Evolutionary conservation across 208 protist species (phyloP), one percentile per base, ranked within the genome.

Genomic region (Vickermania spadyakhi): DNA sequence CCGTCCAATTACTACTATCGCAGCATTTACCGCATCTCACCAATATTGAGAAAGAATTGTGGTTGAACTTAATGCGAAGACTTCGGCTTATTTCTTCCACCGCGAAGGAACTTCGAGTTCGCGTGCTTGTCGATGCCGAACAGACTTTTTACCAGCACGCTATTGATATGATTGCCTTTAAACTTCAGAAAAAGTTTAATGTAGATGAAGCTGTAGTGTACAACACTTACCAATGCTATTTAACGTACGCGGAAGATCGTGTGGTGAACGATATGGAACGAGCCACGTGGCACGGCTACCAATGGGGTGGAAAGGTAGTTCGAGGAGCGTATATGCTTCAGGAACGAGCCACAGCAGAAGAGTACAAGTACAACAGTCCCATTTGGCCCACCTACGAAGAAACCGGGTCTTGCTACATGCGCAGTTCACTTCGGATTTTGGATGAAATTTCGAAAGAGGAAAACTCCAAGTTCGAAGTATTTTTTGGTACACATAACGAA

Each of bases 201-300:
- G 75, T 63, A 28, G 55, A 96, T 18, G 68, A 80, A 27, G 81
- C 96, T n/a, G 73, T 89, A 28, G 81, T 98, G 50, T 98, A 94
- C 78, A 98, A 98, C 73, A 99, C 97, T 27, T 98, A 98, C 72
- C 97, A 99, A 76, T 97, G 90, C 77, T 99, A 99, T 72, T 79
- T 98, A 54, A 97, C 86, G 52, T 93, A 97, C 65, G 79, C 89
- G 18, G 67, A 86, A 64, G 70, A 86, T 31, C 83, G 90, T 58
- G 68, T 98, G 36, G 59, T 68, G 31, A 91, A 89, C 53, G 96
- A 98, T 61, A 79, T 97, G 11, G 77, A 83, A 23, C 77, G 84
- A 21, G 77, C 91, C 1, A 66, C 78, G 50, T 64, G 81, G 25
- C 70, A 90, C 52, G 83, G 78, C 52, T 97, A 79, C 69, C 62